These are phyloP conservation scores for Talaromyces sp. DNA, from an alignment of 2,329 filamentous ascomycete genomes.

Conservation along the genomic window DNA sequence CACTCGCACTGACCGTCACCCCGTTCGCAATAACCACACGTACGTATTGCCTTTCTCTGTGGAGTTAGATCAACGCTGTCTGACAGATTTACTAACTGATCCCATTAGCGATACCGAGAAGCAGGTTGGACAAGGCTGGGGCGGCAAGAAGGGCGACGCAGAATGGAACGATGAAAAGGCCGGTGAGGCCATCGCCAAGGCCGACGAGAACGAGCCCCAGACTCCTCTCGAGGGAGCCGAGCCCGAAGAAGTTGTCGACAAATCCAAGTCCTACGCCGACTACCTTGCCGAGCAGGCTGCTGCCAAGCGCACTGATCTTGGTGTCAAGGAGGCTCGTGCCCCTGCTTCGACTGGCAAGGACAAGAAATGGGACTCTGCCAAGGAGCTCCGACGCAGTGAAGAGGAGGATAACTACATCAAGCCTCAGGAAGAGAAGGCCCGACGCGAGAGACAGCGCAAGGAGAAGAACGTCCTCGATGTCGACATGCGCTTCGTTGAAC, in stretches of 20 bases:
- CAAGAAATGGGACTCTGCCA: slow-evolving; percentile 91
- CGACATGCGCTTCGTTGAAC: slow-evolving; percentile 75
- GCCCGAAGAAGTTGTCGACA: slow-evolving; percentile 59
- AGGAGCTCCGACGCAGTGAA: slow-evolving; percentile 52
- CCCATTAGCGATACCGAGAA: slow-evolving; percentile 36
- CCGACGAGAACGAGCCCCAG: slow-evolving; percentile 69
- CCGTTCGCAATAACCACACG: slow-evolving; percentile 52
- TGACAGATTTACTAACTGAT: not conserved
- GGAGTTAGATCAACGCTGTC: not conserved
- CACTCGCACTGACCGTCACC: slow-evolving; percentile 58
- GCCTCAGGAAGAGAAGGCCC: slow-evolving; percentile 67
- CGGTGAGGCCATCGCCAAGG: slow-evolving; percentile 80
- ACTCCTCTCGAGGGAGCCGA: slow-evolving; percentile 43
- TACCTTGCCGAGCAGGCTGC: slow-evolving; percentile 73
- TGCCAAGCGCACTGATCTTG: slow-evolving; percentile 67
- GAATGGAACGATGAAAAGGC: slow-evolving; percentile 89
- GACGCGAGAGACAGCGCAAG: slow-evolving; percentile 83
- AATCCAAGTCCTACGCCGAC: slow-evolving; percentile 82
- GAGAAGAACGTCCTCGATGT: slow-evolving; percentile 86
- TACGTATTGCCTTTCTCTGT: slow-evolving; percentile 34
- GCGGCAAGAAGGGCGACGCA: slow-evolving; percentile 70
- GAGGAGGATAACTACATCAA: slow-evolving; percentile 71
- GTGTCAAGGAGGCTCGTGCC: slow-evolving; percentile 69
- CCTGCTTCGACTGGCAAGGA: slow-evolving; percentile 89
- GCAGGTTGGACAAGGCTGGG: slow-evolving; percentile 76